Conservation (phyloP, 129 eudicot species). For the Chrysanthemum makinoi region DNA sequence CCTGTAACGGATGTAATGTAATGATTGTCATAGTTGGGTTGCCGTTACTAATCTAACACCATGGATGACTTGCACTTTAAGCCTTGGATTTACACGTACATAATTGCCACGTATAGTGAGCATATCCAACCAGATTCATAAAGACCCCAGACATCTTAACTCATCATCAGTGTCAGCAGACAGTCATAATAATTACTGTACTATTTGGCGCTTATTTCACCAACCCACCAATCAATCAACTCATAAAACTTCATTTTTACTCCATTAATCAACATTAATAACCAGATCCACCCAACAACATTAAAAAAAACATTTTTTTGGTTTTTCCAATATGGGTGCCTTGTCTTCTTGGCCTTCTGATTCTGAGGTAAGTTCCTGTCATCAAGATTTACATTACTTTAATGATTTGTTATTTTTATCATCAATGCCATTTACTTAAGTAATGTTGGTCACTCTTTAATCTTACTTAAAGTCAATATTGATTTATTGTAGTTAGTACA, state of each 20-base stretch:
- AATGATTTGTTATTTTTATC: neutral
- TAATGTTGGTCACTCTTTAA: neutral
- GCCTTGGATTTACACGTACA: too few species aligned
- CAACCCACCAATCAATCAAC: neutral
- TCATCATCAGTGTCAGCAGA: neutral
- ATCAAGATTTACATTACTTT: too few species aligned
- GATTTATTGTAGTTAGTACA: too few species aligned
- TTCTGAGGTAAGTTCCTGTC: constrained; percentile 18
- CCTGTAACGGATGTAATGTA: too few species aligned
- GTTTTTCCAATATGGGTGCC: constrained; percentile 9
- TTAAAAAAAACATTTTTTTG: too few species aligned
- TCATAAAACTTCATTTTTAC: neutral
- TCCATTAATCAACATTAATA: neutral
- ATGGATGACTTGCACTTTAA: too few species aligned
- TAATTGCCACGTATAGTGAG: too few species aligned
- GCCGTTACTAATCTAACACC: too few species aligned
- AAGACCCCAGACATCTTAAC: neutral
- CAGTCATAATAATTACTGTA: too few species aligned
- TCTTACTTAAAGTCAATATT: too few species aligned
- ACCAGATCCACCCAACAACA: neutral
- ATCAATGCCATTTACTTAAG: neutral
- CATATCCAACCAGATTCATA: too few species aligned
- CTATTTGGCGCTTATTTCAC: neutral
- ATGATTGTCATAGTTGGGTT: too few species aligned
- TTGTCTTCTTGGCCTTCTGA: constrained; percentile 27